Evolutionary conservation across 1,284 basidiomycete genomes (phyloP), one percentile per base, ranked within the genome.

Genomic region (Serendipita sp.): DNA sequence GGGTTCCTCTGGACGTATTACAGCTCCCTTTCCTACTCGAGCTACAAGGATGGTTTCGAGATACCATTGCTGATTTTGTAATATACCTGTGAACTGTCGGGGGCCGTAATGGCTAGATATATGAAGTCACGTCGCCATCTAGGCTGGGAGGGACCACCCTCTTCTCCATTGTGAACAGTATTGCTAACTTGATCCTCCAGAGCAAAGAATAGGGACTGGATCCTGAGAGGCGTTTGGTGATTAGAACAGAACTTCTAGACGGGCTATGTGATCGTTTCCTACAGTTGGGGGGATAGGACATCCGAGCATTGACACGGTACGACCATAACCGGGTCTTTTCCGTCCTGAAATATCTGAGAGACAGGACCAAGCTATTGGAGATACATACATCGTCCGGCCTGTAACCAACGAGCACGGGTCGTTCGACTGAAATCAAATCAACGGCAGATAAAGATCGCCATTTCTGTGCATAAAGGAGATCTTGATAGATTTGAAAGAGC

Each of bases 11-110:
- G 22, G 22, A 22, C 22, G 22, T 22, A 22, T 22, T 22, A 22
- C 22, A 22, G 22, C 22, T 22, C 22, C 22, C 22, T 22, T 22
- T 22, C 22, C 22, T 22, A 22, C 22, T 22, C 22, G 22, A 13
- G 38, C 38, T 30, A 49, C 47, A 49, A 22, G 17, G 17, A 30
- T 49, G 53, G 53, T n/a, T 58, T 58, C 8, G 32, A 17, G 4
- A 58, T 22, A n/a, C 53, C 53, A 35, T 58, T 32, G 53, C 53
- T 58, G 30, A 58, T 29, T n/a, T 58, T 58, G 53, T 58, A 58
- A 26, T 58, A 58, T 29, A 58, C 53, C 32, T 58, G 53, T 8
- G 53, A 58, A n/a, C 53, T 58, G 53, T 58, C 53, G 22, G 22
- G 6, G 4, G 53, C 10, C 22, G 30, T n/a, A n/a, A 58, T 34